phyloP scores from a whole-genome alignment of 371 early-diverging fungal genomes.

The Mortierella sp. region DNA sequence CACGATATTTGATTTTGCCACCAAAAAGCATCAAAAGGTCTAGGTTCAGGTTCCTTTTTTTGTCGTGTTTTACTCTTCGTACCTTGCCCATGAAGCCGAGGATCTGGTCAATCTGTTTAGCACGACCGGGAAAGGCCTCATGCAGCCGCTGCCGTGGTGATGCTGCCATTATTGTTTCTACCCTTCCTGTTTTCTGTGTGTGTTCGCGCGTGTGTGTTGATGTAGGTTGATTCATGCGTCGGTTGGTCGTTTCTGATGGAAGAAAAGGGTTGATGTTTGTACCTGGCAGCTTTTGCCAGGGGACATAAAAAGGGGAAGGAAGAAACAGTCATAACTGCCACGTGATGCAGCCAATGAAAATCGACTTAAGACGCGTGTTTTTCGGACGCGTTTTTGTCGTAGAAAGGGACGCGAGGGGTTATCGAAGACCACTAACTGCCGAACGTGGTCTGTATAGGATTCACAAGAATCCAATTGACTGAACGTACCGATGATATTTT shows the following conservation, averaged over 20 bases:
- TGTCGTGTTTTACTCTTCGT: slow-evolving; percentile 1
- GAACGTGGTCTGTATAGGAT: not conserved
- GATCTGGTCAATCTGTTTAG: slow-evolving; percentile 71
- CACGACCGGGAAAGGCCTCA: slow-evolving; percentile 69
- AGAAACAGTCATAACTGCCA: not conserved
- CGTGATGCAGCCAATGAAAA: no score
- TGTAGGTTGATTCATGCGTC: not conserved
- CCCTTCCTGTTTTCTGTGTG: not conserved
- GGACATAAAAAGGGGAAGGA: no score
- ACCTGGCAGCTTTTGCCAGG: no score
- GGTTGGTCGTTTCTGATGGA: not conserved
- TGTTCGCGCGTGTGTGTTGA: not conserved
- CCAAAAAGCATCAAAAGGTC: not conserved
- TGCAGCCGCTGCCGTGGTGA: slow-evolving; percentile 23
- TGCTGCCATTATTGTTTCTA: not conserved
- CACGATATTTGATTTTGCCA: not conserved
- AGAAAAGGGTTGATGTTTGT: no score
- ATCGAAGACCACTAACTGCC: not conserved
- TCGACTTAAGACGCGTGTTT: not conserved
- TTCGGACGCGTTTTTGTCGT: not conserved
- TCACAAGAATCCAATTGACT: not conserved
- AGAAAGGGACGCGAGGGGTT: not conserved
- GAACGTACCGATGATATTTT: not conserved
- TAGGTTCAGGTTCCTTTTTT: not conserved
- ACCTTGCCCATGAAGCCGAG: slow-evolving; percentile 68